Evolutionary conservation across 2,329 filamentous ascomycete species (phyloP).

Genomic region (Monosporascus cannonballus): DNA sequence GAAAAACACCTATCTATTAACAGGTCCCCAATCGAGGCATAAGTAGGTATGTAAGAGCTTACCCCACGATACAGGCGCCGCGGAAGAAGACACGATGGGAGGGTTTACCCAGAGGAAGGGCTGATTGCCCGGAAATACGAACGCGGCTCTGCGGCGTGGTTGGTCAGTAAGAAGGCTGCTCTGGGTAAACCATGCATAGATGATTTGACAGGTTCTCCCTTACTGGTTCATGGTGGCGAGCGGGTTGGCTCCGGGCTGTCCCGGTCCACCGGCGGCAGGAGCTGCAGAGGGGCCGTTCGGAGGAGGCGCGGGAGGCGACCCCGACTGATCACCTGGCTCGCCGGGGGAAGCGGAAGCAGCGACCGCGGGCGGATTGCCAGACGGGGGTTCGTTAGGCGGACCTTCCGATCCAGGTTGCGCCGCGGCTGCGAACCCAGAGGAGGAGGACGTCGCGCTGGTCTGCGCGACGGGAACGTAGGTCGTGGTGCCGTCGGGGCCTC

Average conservation of each 20-base stretch:
- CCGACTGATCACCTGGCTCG: background rate
- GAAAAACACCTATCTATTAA: no score
- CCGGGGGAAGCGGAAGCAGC: background rate
- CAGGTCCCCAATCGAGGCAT: no score
- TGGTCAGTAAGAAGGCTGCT: background rate
- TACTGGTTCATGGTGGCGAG: background rate
- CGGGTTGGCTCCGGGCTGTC: background rate
- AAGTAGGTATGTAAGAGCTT: background rate
- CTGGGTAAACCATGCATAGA: background rate
- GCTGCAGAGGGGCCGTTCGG: background rate
- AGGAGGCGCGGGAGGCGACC: background rate
- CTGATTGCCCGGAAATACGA: background rate
- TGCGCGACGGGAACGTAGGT: background rate
- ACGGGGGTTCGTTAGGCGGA: background rate
- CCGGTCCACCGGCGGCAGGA: background rate
- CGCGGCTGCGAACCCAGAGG: background rate
- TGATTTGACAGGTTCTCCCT: background rate
- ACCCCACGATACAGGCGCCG: slow-evolving; percentile 10
- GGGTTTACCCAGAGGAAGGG: slow-evolving; percentile 12
- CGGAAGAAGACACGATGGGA: slow-evolving; percentile 9
- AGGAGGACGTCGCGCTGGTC: background rate
- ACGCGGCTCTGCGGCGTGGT: background rate
- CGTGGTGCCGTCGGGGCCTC: background rate
- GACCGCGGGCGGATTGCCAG: background rate
- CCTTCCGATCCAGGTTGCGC: background rate